phyloP scores from a whole-genome alignment of 2,329 filamentous ascomycete genomes.

The Fusarium dimerum region DNA sequence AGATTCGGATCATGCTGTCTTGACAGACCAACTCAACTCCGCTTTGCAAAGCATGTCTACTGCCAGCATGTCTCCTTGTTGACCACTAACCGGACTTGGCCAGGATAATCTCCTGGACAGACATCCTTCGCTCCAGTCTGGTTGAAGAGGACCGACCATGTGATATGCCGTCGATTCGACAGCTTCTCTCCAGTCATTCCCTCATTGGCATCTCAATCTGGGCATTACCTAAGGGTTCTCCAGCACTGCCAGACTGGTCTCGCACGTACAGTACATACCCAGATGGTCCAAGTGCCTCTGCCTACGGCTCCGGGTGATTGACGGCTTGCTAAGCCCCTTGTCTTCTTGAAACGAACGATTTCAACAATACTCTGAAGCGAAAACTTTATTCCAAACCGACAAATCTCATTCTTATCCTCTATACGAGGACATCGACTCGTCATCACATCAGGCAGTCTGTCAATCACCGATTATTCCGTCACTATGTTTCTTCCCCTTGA shows the following conservation, averaged over 20 bases:
- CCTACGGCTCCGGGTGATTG: too few relatives aligned
- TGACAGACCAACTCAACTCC: too few relatives aligned
- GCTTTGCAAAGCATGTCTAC: background rate
- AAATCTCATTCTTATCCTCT: background rate
- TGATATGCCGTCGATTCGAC: conserved; percentile 2
- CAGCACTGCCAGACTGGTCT: conserved; percentile 22
- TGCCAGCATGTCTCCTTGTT: background rate
- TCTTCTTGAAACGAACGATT: background rate
- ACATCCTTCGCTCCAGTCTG: conserved; percentile 8
- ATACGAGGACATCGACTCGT: background rate
- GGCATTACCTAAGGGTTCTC: conserved; percentile 15
- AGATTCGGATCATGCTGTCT: background rate
- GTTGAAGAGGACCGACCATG: conserved; percentile 3
- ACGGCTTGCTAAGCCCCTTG: background rate
- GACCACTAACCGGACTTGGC: conserved; percentile 2
- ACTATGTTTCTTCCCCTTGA: background rate
- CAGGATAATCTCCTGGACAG: background rate
- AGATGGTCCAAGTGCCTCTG: background rate
- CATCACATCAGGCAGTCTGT: background rate
- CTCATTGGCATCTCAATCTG: background rate
- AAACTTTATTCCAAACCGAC: background rate
- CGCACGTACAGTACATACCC: background rate
- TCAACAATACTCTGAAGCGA: background rate
- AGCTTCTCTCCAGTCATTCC: conserved; percentile 1
- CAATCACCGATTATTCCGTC: too few relatives aligned